Base-by-base conservation (phyloP, 1,284 basidiomycete genomes). In the Inonotus hispidus region DNA sequence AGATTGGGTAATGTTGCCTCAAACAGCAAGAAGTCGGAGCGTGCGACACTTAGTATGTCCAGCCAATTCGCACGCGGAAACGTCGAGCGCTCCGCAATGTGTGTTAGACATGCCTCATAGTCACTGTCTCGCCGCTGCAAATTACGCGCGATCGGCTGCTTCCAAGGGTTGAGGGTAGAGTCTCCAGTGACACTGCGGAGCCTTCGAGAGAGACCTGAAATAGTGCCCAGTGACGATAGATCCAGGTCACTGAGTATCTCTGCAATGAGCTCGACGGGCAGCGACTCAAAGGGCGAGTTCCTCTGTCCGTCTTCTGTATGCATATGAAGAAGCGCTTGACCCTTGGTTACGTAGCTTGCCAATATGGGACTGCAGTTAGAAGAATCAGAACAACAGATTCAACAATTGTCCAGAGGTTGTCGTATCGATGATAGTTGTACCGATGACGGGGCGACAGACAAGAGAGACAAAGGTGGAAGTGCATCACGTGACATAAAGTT, bases 61-160 rank as follows among this genome's bases (percentile, higher is more conserved):
- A 90, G 77, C 85, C 86, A 90, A 67, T 90, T 91, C 61, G 85
- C 82, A 45, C 84, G 77, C 6, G 89, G 88, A 1, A 90, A 84
- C 21, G 73, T 82, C 27, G 73, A 71, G 45, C 82, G 81, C 46
- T 86, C 78, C 64, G 83, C 79, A 39, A 90, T 76, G 66, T 85
- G 79, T 62, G 74, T 79, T 58, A 90, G 69, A 32, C 74, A 73
- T 13, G 69, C 69, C 58, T 84, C 82, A 65, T 86, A 86, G 23
- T 69, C 66, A 21, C 71, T 68, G 25, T 56, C 56, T 35, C 53
- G 47, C n/a, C 71, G 69, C 27, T 68, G 72, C 21, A 91, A 75
- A 66, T 77, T 82, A 32, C 79, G 79, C 11, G 83, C 71, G 64
- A 91, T 88, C 3, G 88, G 85, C 13, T 71, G 73, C 60, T 87